These are phyloP conservation scores for Saposhnikovia divaricata DNA, from an alignment of 129 eudicot species.

Conservation along the genomic window DNA sequence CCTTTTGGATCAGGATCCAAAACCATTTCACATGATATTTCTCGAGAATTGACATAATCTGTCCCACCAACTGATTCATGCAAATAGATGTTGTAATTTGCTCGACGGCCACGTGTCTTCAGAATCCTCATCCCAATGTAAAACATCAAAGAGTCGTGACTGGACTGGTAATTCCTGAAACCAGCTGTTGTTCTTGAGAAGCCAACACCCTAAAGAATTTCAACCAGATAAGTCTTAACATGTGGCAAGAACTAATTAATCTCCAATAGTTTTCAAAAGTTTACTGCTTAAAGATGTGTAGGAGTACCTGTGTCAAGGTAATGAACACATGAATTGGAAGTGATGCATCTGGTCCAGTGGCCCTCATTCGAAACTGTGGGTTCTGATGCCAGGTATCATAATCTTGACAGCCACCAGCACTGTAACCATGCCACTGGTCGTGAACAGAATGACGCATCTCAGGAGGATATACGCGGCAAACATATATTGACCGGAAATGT, in stretches of 20 bases:
- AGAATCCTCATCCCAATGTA: conserved; percentile 98
- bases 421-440: conserved; percentile 94
- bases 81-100: conserved; percentile 80
- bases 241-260: neutral
- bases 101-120: conserved; percentile 98
- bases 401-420: conserved; percentile 99
- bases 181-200: conserved; percentile 96
- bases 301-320: conserved; percentile 87
- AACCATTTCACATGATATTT: conserved; percentile 99
- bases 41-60: conserved; percentile 95
- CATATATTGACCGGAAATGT: conserved; percentile 92
- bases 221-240: neutral
- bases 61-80: conserved; percentile 99
- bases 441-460: conserved; percentile 95
- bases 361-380: conserved; percentile 83
- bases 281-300: neutral
- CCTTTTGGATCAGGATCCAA: conserved; percentile 96
- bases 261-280: neutral
- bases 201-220: conserved; percentile 75
- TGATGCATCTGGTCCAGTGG: conserved; percentile 90
- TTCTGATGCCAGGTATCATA: conserved; percentile 98
- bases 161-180: conserved; percentile 87
- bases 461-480: conserved; percentile 96
- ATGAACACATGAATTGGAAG: conserved; percentile 94
- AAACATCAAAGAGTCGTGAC: conserved; percentile 94